Percentiles rank a stretch among this genome's conserved stretches.
Conservation (phyloP, 208 protist species). For the Trypanosomatidae sp. region DNA sequence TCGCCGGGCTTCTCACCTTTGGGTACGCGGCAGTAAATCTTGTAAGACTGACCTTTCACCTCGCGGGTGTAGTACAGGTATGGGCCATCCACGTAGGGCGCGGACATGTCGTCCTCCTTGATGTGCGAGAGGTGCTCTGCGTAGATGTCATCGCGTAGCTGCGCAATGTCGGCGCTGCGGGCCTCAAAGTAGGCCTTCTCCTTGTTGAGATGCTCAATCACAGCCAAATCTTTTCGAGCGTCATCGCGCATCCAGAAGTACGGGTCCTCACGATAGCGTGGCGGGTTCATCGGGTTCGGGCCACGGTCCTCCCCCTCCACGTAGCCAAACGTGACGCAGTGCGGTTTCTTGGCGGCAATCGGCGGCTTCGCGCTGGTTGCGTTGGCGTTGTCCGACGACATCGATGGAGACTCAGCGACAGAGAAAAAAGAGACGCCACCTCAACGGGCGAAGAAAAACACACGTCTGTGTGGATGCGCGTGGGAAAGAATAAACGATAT, state of each 20-base stretch:
- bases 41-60: constrained; percentile 84
- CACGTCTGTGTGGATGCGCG: neutral
- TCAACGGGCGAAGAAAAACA: neutral
- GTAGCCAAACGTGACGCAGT: constrained; percentile 75
- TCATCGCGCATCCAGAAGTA: constrained; percentile 91
- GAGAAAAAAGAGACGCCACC: neutral
- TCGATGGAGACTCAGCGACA: neutral
- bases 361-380: constrained; percentile 32
- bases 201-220: constrained; percentile 77
- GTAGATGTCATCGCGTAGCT: constrained; percentile 71
- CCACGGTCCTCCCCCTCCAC: constrained; percentile 87
- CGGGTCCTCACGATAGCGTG: constrained; percentile 62
- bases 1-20: constrained; percentile 44
- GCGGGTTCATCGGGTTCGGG: constrained; percentile 85
- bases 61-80: constrained; percentile 87
- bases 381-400: constrained; percentile 17
- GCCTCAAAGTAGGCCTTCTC: constrained; percentile 83
- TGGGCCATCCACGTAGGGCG: constrained; percentile 61
- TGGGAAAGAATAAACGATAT: neutral
- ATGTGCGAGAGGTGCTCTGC: constrained; percentile 88
- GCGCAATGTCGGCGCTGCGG: constrained; percentile 54
- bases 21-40: constrained; percentile 83
- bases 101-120: constrained; percentile 79
- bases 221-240: constrained; percentile 58
- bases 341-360: constrained; percentile 56